Evolutionary conservation across 225 moss, liverwort and hornwort genomes (phyloP), one percentile per base, ranked within the genome.

Genomic region (Rhytidiadelphus loreus): DNA sequence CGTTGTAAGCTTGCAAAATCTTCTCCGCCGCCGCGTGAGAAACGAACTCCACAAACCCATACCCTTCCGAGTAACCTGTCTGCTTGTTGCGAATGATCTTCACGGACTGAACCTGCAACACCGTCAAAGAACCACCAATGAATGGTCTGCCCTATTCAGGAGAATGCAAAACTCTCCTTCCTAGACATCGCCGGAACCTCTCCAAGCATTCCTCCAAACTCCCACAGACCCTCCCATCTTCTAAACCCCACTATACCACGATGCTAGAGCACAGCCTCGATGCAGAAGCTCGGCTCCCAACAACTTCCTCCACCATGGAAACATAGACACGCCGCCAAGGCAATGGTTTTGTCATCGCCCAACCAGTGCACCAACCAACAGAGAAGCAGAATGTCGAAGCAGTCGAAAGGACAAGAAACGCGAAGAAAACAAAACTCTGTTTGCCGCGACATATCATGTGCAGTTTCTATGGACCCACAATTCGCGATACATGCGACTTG

Each of bases 71-170:
- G 77, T 95, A 98, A 11, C 98, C 97, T 0, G 98, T 98, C 92
- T 97, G 98, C 93, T 97, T 97, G 82, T 98, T 97, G 75, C 98
- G 96, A 56, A 98, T 98, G 87, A 98, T 97, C 88, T 98, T 97
- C 84, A 98, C 98, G 24, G 98, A 97, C 92, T 96, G 96, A 80
- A 98, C 97, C 98, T 98, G 94, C 88, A 88, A 89, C 60, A 71
- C 71, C 85, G 70, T 50, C 46, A 48, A 80, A 89, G 32, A 56
- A 55, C 55, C 80, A 83, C 84, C 74, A 15, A 53, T 93, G 13
- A 88, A 88, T 56, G 52, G 43, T 11, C 57, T 8, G 43, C 33
- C 68, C 81, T 28, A 23, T 14, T n/a, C 78, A 8, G 7, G 21
- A 86, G 6, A 37, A 33, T 12, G 43, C n/a, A 24, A n/a, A 78